phyloP scores from a whole-genome alignment of 1,284 basidiomycete species.

The Inonotus obliquus region DNA sequence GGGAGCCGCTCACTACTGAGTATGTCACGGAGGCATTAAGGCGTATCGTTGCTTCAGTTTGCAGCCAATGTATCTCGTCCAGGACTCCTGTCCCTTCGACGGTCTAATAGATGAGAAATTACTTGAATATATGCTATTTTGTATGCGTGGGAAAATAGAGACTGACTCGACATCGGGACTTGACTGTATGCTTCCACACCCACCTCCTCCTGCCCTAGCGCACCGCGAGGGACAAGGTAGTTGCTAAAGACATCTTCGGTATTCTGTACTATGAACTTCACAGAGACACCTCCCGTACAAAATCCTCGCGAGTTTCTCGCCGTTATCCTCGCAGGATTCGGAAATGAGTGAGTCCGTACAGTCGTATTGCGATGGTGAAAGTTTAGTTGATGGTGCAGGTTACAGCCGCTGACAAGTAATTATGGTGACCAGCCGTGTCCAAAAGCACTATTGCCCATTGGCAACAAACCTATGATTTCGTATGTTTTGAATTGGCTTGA shows the following conservation, averaged over 20 bases:
- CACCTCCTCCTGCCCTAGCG: no score
- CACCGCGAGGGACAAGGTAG: no score
- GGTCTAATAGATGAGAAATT: neutral
- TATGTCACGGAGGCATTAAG: constrained; percentile 64
- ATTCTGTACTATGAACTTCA: constrained; percentile 52
- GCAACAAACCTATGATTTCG: constrained; percentile 84
- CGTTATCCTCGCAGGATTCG: constrained; percentile 82
- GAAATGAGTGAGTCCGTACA: constrained; percentile 64
- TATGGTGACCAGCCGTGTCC: constrained; percentile 72
- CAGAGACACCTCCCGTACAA: constrained; percentile 45
- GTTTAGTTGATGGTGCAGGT: constrained; percentile 37
- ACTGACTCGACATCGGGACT: neutral
- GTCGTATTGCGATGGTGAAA: constrained; percentile 22
- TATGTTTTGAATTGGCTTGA: constrained; percentile 85
- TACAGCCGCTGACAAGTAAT: constrained; percentile 67
- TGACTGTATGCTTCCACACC: neutral
- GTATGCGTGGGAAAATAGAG: neutral
- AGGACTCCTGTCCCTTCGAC: no score
- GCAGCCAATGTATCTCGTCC: neutral
- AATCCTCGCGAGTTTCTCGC: constrained; percentile 75
- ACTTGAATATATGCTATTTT: neutral
- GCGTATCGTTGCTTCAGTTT: constrained; percentile 52
- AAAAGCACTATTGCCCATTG: constrained; percentile 84
- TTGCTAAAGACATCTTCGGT: neutral
- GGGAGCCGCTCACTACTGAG: constrained; percentile 54